These are phyloP conservation scores for Phyllachora maydis DNA, from an alignment of 2,329 filamentous ascomycete genomes.

Conservation along the genomic window DNA sequence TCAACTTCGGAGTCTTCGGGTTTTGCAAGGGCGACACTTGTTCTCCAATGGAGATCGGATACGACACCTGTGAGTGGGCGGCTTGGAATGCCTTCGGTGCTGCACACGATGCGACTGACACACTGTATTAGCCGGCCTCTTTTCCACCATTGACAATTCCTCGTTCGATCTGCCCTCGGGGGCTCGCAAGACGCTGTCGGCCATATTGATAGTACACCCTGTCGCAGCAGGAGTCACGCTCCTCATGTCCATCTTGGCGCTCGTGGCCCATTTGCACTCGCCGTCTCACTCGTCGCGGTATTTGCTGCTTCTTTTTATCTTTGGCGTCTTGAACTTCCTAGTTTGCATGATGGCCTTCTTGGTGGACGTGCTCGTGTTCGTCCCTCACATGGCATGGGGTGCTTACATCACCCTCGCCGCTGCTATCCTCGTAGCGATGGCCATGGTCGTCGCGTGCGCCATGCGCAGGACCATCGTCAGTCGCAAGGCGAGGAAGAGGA, in stretches of 20 bases:
- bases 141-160: conserved; percentile 11
- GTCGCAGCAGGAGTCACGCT: conserved; percentile 74
- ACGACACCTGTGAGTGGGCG: conserved; percentile 48
- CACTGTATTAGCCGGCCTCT: conserved; percentile 1
- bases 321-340: conserved; percentile 69
- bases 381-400: conserved; percentile 85
- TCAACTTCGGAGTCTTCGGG: conserved; percentile 83
- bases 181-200: conserved; percentile 48
- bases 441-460: conserved; percentile 73
- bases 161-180: conserved; percentile 37
- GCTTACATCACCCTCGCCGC: conserved; percentile 84
- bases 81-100: conserved; percentile 5
- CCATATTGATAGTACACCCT: conserved; percentile 81
- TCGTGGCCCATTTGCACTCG: conserved; percentile 66
- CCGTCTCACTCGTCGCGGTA: conserved; percentile 82
- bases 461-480: conserved; percentile 87
- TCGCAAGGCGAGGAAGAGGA: conserved; percentile 79
- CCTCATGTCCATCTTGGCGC: conserved; percentile 62
- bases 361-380: conserved; percentile 83
- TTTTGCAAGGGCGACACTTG: conserved; percentile 53
- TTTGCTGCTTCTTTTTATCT: conserved; percentile 65
- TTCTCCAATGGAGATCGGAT: conserved; percentile 61
- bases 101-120: not conserved
- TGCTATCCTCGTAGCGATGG: conserved; percentile 64
- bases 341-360: conserved; percentile 74